Evolutionary conservation across 352 stramenopile species (phyloP).

Genomic region (Phytopythium litorale): DNA sequence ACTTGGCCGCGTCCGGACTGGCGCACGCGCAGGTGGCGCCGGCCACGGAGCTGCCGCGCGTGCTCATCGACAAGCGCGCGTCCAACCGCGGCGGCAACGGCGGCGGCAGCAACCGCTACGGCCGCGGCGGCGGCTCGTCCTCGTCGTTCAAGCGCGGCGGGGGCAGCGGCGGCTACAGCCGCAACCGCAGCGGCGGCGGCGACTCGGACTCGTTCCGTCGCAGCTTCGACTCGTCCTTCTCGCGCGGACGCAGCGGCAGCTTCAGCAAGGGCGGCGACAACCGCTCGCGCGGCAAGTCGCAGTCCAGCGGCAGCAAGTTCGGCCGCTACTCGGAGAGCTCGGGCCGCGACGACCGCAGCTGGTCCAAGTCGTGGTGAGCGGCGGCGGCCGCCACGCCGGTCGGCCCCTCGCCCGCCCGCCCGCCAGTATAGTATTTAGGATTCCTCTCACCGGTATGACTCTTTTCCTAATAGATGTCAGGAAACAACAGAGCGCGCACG

Average conservation of each 20-base stretch:
- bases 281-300: constrained; percentile 1
- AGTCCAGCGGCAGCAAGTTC: not conserved
- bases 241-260: constrained; percentile 27
- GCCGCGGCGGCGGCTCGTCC: constrained; percentile 13
- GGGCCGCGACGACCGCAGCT: constrained; percentile 13
- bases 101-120: constrained; percentile 24
- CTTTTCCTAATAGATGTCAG: constrained; percentile 3
- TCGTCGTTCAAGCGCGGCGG: constrained; percentile 7
- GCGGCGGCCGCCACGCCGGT: not conserved
- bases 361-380: constrained; percentile 23
- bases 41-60: constrained; percentile 48
- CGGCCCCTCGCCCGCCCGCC: no score
- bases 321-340: constrained; percentile 5
- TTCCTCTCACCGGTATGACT: constrained; percentile 1
- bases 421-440: constrained; percentile 4
- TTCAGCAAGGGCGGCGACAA: constrained; percentile 15
- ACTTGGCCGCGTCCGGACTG: constrained; percentile 26
- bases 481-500: not conserved
- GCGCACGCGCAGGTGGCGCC: constrained; percentile 36
- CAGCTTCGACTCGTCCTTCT: constrained; percentile 53
- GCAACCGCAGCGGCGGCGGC: constrained; percentile 16
- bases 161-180: constrained; percentile 1
- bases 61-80: constrained; percentile 38
- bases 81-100: constrained; percentile 15
- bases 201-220: constrained; percentile 14